Evolutionary conservation across 352 stramenopile genomes (phyloP).

Genomic region (Phytophthora tubulina): DNA sequence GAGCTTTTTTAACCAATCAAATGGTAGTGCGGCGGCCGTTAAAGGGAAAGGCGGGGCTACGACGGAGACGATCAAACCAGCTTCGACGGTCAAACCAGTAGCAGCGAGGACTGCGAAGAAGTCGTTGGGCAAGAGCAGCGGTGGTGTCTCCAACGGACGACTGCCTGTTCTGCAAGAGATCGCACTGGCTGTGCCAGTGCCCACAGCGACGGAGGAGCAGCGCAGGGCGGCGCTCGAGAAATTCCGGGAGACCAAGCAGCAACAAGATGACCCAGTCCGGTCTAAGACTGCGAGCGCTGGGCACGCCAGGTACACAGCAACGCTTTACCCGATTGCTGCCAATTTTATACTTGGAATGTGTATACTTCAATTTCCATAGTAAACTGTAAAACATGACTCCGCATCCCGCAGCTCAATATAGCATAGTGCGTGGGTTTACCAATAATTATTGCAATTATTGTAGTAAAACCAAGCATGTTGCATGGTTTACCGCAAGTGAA

Average conservation of each 20-base stretch:
- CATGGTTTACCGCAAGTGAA: too few species aligned
- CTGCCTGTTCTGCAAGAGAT: conserved; percentile 9
- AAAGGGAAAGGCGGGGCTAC: too few species aligned
- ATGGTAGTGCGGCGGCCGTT: not conserved
- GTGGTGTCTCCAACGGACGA: conserved; percentile 4
- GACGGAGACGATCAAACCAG: too few species aligned
- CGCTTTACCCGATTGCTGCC: too few species aligned
- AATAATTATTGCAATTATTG: too few species aligned
- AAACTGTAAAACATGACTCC: too few species aligned
- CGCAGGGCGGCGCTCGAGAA: not conserved
- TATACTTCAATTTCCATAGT: not conserved
- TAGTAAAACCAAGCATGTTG: too few species aligned
- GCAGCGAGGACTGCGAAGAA: too few species aligned
- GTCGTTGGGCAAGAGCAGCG: not conserved
- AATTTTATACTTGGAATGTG: too few species aligned
- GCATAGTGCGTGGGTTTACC: too few species aligned
- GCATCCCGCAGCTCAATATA: too few species aligned
- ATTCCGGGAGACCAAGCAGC: conserved; percentile 8
- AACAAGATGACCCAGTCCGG: not conserved
- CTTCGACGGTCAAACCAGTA: too few species aligned
- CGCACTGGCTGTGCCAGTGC: conserved; percentile 9
- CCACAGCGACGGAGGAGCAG: conserved; percentile 9
- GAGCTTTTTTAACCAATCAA: not conserved
- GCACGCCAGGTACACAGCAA: not conserved
- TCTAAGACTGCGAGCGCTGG: not conserved